Evolutionary conservation across 2,329 filamentous ascomycete genomes (phyloP), one percentile per base, ranked within the genome.

Genomic region (Talaromyces sp.): DNA sequence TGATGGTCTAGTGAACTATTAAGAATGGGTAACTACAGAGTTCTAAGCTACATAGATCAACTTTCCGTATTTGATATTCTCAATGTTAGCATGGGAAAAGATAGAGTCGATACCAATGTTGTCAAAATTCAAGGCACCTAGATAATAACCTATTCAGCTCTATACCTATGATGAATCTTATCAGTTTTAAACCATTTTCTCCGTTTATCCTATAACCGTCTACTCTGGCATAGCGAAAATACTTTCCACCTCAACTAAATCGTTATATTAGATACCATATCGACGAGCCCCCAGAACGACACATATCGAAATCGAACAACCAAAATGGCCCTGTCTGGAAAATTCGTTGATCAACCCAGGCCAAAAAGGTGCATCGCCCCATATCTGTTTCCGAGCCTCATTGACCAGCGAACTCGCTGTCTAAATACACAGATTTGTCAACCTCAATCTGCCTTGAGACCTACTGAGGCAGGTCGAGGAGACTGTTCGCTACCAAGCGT

Each of bases 331-430:
- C 16, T 52, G 58, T 31, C 44, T 48, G 25, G 58, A 60, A 28
- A 61, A 21, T 35, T 54, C 31, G 40, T 54, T 31, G n/a, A 61
- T 61, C 25, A 33, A 40, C 25, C 58, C 14, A 16, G 58, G 21
- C 21, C 46, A 46, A 40, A 55, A 61, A 11, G 21, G 46, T 21
- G 42, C 3, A 3, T 54, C 33, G n/a, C 58, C 35, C 46, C 33
- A 61, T 61, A 54, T 61, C 58, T 54, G 46, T 31, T 61, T 61
- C 18, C 54, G 58, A 25, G 58, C 58, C 28, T 61, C 46, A 7
- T 61, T 61, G 58, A 54, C 58, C 21, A 60, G 44, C 21, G 58
- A 33, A 35, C 44, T 44, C 11, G 44, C 54, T n/a, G 58, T 60
- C n/a, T 60, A 60, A 21, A 31, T 60, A 3, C 21, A 5, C 5